Base-by-base conservation (phyloP, 164 flowering plant genomes). In the Taxillus chinensis region DNA sequence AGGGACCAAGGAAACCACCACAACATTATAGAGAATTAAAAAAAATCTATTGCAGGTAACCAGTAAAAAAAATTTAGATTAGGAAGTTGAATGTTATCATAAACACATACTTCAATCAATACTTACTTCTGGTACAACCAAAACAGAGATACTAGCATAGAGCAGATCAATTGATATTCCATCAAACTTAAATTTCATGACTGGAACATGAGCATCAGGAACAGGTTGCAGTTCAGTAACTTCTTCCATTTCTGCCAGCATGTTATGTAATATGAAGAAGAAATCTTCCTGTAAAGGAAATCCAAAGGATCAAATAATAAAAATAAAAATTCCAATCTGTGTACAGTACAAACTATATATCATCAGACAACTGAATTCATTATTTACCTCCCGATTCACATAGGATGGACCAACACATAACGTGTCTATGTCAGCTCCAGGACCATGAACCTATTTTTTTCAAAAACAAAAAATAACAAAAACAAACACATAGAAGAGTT, bases 201-300 rank as follows among this genome's bases (percentile, higher is more conserved):
- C 96, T 5, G 99, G 99, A 13, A 95, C 99, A 76, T 95, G 97
- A 45, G 99, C 97, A 83, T 87, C 93, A 3, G 95, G 90, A 70
- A 95, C 87, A 61, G 97, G 96, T 58, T 91, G 99, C 27, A 91
- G 79, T 62, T 91, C 97, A 0, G 86, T 75, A 9, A 95, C 92
- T 68, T 86, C 97, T 60, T 87, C 93, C 83, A 79, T 79, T 39
- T 72, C 83, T 41, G 80, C 81, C 68, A 95, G 72, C 8, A 83
- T 89, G 58, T 79, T 66, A 77, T 86, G 95, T 71, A 95, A 81
- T 51, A 78, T 65, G 57, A 67, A 72, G 66, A 95, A 92, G 73
- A 92, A 92, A 60, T 92, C 98, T 46, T 87, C 86, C 92, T 82
- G 80, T 13, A 51, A 68, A 40, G 37, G 49, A 8, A 69, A 38